Evolutionary conservation across 2,329 filamentous ascomycete species (phyloP).

Genomic region (Fusarium sp.): DNA sequence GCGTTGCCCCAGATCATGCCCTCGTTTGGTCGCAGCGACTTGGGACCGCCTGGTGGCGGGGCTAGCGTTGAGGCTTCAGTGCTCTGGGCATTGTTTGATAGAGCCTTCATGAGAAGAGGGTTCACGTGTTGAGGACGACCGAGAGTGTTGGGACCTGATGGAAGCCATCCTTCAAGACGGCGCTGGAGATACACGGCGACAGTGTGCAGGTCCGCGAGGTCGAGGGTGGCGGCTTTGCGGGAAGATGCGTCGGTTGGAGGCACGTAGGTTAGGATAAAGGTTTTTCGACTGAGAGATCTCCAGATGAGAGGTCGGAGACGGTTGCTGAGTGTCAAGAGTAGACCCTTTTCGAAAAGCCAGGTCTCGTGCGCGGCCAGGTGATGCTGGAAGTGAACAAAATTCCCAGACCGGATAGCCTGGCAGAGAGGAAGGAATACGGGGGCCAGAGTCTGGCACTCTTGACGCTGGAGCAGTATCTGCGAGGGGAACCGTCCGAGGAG

Average conservation of each 20-base stretch:
- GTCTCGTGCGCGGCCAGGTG: conserved; percentile 71
- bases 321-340: conserved; percentile 80
- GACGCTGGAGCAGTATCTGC: conserved; percentile 69
- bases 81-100: conserved; percentile 58
- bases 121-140: conserved; percentile 57
- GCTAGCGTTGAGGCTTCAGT: conserved; percentile 55
- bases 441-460: conserved; percentile 69
- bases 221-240: conserved; percentile 77
- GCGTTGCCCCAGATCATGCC: conserved; percentile 73
- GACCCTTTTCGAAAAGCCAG: conserved; percentile 81
- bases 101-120: conserved; percentile 62
- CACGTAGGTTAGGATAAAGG: conserved; percentile 83
- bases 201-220: conserved; percentile 74
- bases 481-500: conserved; percentile 87
- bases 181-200: conserved; percentile 74
- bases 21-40: conserved; percentile 64
- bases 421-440: conserved; percentile 80
- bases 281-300: conserved; percentile 81
- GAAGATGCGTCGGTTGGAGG: conserved; percentile 66
- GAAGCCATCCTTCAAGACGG: conserved; percentile 68
- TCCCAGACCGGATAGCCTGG: conserved; percentile 75
- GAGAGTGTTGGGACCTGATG: conserved; percentile 47
- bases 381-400: conserved; percentile 78
- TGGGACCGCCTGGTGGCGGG: conserved; percentile 59
- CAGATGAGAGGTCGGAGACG: conserved; percentile 85